Base-by-base conservation (phyloP, 768 basidiomycete species). In the Grammothele lineata region DNA sequence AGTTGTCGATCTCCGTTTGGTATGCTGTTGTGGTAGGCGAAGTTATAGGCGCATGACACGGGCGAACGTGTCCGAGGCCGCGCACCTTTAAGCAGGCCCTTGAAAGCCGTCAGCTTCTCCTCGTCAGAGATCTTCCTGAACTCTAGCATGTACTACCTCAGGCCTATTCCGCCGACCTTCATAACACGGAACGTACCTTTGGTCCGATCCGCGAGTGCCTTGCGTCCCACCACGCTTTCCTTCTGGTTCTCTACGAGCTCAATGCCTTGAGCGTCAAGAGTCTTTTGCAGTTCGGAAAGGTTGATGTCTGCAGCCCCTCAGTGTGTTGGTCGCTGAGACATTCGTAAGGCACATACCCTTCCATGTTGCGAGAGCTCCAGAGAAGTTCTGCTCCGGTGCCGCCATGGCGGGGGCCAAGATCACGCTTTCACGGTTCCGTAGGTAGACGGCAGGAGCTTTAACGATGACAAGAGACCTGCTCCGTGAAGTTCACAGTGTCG, bases 201-300 rank as follows among this genome's bases (percentile, higher is more conserved):
- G 0, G 96, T 99, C 64, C 88, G 86, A 70, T 98, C 96, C 1
- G 95, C 91, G 18, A 99, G 74, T 44, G 84, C 87, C 67, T 97
- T 99, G 35, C 96, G 78, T 9, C 93, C 93, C 3, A 99, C 75
- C 37, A 97, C 76, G 55, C 88, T 92, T 71, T 98, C 95, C 71
- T 97, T 99, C 74, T 97, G 94, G 69, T 94, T 94, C 74, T 98
- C 93, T 18, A 99, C 94, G 12, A 99, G 76, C 67, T 98, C 94
- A 26, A 97, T 76, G 4, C 93, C 94, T 51, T 97, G 95, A 5
- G 77, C 73, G 67, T 98, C 94, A 40, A 99, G 79, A 4, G 83
- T 86, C 71, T 92, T 94, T 69, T 98, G 95, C 22, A 98, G 74
- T 54, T 96, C 92, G 17, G 82, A 69, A 41, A 99, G 77, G 65